phyloP scores from a whole-genome alignment of 1,284 basidiomycete species.

The Trichosporon sp. region DNA sequence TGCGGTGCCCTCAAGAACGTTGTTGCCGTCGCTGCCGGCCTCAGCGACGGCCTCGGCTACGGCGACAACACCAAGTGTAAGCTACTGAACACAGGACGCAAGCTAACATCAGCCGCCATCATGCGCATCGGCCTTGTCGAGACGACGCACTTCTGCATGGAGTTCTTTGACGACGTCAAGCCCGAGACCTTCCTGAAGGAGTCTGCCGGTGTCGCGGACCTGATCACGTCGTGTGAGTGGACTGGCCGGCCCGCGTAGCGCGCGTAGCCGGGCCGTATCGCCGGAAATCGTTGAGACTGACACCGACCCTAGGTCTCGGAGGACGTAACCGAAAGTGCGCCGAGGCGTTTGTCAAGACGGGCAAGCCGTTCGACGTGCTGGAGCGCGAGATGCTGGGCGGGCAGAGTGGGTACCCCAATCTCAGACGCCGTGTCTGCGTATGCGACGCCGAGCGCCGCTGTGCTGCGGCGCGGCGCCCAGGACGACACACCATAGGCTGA shows the following conservation, averaged over 20 bases:
- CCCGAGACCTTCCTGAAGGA: slow-evolving; percentile 55
- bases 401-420: slow-evolving; percentile 49
- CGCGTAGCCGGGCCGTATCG: too few relatives aligned
- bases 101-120: slow-evolving; percentile 51
- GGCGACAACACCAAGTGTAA: slow-evolving; percentile 58
- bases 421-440: background rate
- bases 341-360: slow-evolving; percentile 54
- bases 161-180: slow-evolving; percentile 56
- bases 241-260: background rate
- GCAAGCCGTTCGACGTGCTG: slow-evolving; percentile 53
- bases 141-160: slow-evolving; percentile 53
- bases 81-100: slow-evolving; percentile 6
- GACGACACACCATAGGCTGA: background rate
- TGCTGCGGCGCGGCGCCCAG: background rate
- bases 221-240: slow-evolving; percentile 56
- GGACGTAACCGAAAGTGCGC: slow-evolving; percentile 55
- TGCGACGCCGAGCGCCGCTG: background rate
- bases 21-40: slow-evolving; percentile 57
- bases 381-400: slow-evolving; percentile 57
- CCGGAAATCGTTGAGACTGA: too few relatives aligned
- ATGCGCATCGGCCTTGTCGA: slow-evolving; percentile 56
- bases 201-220: slow-evolving; percentile 57
- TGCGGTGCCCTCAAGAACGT: slow-evolving; percentile 59
- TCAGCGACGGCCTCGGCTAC: slow-evolving; percentile 56
- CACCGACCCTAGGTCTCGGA: slow-evolving; percentile 47